These are phyloP conservation scores for Gamarada debralockiae DNA, from an alignment of 495 filamentous ascomycete genomes.

Conservation along the genomic window DNA sequence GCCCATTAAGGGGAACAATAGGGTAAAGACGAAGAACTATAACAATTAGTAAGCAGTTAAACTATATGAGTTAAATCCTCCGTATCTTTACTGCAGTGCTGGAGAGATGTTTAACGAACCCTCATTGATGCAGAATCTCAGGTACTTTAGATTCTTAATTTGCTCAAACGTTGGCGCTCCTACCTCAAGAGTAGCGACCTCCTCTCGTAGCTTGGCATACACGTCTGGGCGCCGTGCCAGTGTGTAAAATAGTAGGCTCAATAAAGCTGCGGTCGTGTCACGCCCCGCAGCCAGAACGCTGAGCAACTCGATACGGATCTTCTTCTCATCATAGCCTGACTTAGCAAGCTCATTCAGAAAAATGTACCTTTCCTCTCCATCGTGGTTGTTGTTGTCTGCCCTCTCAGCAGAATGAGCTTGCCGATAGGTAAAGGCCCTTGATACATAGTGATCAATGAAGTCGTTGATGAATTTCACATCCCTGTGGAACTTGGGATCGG, in stretches of 20 bases:
- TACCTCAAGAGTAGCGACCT: slow-evolving; percentile 18
- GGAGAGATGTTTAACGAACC: no score
- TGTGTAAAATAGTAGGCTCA: slow-evolving; percentile 36
- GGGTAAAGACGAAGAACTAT: slow-evolving; percentile 1
- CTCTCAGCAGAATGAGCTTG: no score
- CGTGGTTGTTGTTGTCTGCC: slow-evolving; percentile 13
- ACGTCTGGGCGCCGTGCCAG: slow-evolving; percentile 42
- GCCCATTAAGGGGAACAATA: slow-evolving; percentile 37
- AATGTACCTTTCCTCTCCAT: slow-evolving; percentile 34
- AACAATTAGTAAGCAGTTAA: not conserved
- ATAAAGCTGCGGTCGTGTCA: slow-evolving; percentile 55
- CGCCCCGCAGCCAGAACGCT: slow-evolving; percentile 48
- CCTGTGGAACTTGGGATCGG: not conserved
- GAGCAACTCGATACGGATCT: slow-evolving; percentile 40
- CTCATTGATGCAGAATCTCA: slow-evolving; percentile 29
- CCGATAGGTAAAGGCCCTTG: slow-evolving; percentile 9
- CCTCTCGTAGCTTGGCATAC: slow-evolving; percentile 37
- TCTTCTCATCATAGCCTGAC: slow-evolving; percentile 24
- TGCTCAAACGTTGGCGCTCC: slow-evolving; percentile 22
- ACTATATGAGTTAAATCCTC: no score
- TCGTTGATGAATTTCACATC: slow-evolving; percentile 8
- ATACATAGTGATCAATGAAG: slow-evolving; percentile 1
- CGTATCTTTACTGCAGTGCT: no score
- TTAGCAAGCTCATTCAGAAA: slow-evolving; percentile 46
- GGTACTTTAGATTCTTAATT: slow-evolving; percentile 29